Conservation (phyloP, 1,284 basidiomycete genomes). For the Xerocomus nothofagi region DNA sequence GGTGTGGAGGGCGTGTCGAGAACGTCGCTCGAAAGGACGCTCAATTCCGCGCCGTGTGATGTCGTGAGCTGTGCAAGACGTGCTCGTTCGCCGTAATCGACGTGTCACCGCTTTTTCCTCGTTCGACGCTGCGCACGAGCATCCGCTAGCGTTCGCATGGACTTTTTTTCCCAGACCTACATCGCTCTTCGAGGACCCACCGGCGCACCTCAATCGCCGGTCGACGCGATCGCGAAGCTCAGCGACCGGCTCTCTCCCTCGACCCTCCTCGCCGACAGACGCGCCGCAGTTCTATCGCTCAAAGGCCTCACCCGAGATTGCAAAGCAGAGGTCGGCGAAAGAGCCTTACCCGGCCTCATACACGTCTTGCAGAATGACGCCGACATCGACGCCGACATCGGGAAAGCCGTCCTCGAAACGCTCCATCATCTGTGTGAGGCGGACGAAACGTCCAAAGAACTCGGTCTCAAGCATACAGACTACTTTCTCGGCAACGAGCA, state of each 20-base stretch:
- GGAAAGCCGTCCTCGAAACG: constrained; percentile 88
- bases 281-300: constrained; percentile 88
- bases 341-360: constrained; percentile 74
- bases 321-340: constrained; percentile 82
- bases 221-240: constrained; percentile 84
- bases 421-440: constrained; percentile 75
- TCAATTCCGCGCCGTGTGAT: background rate
- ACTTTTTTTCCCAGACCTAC: constrained; percentile 80
- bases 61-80: background rate
- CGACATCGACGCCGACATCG: constrained; percentile 85
- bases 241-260: constrained; percentile 87
- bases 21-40: background rate
- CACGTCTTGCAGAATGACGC: constrained; percentile 85
- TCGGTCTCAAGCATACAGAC: constrained; percentile 76
- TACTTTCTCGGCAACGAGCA: constrained; percentile 68
- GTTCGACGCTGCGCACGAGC: background rate
- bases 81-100: background rate
- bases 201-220: constrained; percentile 77
- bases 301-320: constrained; percentile 92
- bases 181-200: constrained; percentile 76
- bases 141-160: constrained; percentile 46
- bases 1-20: background rate
- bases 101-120: constrained; percentile 1
- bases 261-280: constrained; percentile 84
- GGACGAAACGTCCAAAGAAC: constrained; percentile 56